Percentiles rank a stretch among this genome's conserved stretches.
phyloP scores from a whole-genome alignment of 2,329 filamentous ascomycete species.

The Penicillium sp. region DNA sequence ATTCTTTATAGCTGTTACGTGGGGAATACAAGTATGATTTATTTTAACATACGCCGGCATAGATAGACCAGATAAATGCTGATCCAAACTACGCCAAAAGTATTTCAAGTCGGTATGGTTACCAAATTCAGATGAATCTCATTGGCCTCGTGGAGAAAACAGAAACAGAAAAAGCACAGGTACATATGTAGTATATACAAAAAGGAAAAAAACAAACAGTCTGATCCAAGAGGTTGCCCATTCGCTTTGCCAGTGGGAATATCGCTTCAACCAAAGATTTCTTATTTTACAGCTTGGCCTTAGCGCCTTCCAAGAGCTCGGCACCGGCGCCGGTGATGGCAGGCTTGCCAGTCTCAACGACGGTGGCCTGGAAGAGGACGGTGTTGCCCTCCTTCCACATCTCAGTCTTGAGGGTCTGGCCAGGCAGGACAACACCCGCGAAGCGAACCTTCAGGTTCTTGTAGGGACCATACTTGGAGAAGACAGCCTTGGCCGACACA shows the following conservation, averaged over 20 bases:
- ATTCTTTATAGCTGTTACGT: neutral
- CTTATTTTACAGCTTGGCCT: constrained; percentile 49
- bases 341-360: constrained; percentile 89
- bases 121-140: neutral
- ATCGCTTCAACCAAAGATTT: constrained; percentile 18
- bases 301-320: constrained; percentile 60
- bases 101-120: neutral
- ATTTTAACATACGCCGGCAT: neutral
- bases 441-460: constrained; percentile 93
- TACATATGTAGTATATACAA: constrained; percentile 25
- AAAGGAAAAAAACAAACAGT: constrained; percentile 15
- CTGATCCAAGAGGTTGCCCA: constrained; percentile 12
- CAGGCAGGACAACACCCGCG: constrained; percentile 78
- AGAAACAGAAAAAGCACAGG: constrained; percentile 2
- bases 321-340: constrained; percentile 78
- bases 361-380: constrained; percentile 80
- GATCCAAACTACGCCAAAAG: neutral
- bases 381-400: constrained; percentile 87
- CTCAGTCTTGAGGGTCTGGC: constrained; percentile 86
- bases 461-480: constrained; percentile 76
- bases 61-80: neutral
- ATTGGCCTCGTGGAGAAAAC: constrained; percentile 1
- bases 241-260: constrained; percentile 13
- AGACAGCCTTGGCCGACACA: constrained; percentile 84
- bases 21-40: neutral